Conservation (phyloP, 176 grass and related monocot species). For the Eleusine coracana region DNA sequence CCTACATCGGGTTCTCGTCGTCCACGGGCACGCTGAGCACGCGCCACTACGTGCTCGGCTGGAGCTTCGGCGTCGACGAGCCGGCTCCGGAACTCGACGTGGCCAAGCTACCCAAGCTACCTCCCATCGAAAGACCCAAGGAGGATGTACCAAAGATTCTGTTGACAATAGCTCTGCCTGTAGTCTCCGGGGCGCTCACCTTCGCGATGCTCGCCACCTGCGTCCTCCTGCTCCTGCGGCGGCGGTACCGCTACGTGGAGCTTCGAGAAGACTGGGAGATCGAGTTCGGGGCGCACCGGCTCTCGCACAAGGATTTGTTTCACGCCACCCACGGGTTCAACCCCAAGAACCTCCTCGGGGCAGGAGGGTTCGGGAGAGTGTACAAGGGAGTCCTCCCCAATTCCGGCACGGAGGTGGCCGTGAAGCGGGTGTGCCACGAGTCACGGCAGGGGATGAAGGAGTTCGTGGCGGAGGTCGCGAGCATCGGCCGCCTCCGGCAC, state of each 20-base stretch:
- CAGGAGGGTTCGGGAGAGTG: slow-evolving; percentile 30
- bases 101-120: slow-evolving; percentile 43
- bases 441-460: slow-evolving; percentile 36
- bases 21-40: slow-evolving; percentile 34
- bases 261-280: slow-evolving; percentile 16
- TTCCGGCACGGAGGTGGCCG: neutral
- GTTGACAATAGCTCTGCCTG: too few species aligned
- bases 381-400: slow-evolving; percentile 8
- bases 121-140: neutral
- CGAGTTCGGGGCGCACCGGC: slow-evolving; percentile 33
- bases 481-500: slow-evolving; percentile 58
- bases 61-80: slow-evolving; percentile 47
- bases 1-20: slow-evolving; percentile 57
- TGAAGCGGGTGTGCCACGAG: slow-evolving; percentile 27
- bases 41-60: slow-evolving; percentile 51
- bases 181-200: neutral
- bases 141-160: too few species aligned
- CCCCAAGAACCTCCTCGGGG: slow-evolving; percentile 11
- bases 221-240: neutral
- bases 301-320: slow-evolving; percentile 7
- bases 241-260: neutral
- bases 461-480: slow-evolving; percentile 18
- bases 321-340: slow-evolving; percentile 13
- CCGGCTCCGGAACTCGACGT: slow-evolving; percentile 44
- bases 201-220: neutral